Percentiles rank a stretch among this genome's conserved stretches.
Conservation (phyloP, 495 filamentous ascomycete genomes). For the Niebla homalea region DNA sequence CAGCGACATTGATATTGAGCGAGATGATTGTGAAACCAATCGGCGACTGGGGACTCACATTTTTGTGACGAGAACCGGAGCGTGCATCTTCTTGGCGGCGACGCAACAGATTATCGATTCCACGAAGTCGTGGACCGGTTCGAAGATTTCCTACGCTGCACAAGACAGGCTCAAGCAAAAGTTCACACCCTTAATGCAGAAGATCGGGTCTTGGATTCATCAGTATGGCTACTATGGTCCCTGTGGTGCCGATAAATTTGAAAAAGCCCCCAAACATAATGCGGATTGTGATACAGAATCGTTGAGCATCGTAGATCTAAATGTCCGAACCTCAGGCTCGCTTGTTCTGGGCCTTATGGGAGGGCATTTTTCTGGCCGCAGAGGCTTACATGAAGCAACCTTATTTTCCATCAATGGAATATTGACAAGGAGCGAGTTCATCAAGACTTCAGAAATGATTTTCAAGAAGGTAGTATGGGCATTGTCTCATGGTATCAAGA, state of each 20-base stretch:
- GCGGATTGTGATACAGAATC: not conserved
- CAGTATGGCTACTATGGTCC: slow-evolving; percentile 21
- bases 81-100: slow-evolving; percentile 17
- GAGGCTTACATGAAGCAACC: slow-evolving; percentile 15
- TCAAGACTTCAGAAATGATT: not conserved
- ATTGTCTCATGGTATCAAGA: slow-evolving; percentile 1
- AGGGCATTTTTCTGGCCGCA: slow-evolving; percentile 8
- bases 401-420: not conserved
- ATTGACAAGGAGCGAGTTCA: not conserved
- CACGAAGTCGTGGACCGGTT: slow-evolving; percentile 20
- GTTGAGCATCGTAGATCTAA: slow-evolving; percentile 23
- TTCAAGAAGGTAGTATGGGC: not conserved
- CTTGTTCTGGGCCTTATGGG: slow-evolving; percentile 20
- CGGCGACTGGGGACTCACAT: slow-evolving; percentile 22
- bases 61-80: slow-evolving; percentile 14
- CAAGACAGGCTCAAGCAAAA: slow-evolving; percentile 16
- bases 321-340: slow-evolving; percentile 23
- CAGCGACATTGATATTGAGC: slow-evolving; percentile 16
- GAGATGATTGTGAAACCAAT: slow-evolving; percentile 16
- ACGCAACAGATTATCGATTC: slow-evolving; percentile 21
- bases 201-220: slow-evolving; percentile 16
- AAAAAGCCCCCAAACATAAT: slow-evolving; percentile 4
- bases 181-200: slow-evolving; percentile 13
- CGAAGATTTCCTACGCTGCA: slow-evolving; percentile 17
- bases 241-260: slow-evolving; percentile 22